Evolutionary conservation across 2,329 filamentous ascomycete genomes (phyloP).

Genomic region (Aspergillus sp.): DNA sequence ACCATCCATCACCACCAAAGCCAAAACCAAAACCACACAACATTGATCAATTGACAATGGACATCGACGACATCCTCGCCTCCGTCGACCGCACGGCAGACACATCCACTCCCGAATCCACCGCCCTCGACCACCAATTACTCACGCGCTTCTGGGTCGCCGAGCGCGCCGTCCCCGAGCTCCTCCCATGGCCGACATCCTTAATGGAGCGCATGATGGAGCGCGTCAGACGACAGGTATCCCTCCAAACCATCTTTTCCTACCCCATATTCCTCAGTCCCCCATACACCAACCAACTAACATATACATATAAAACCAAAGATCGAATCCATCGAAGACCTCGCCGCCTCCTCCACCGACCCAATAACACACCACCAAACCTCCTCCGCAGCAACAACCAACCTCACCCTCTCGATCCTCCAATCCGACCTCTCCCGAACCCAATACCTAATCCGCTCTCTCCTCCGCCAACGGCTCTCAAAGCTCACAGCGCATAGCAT

Average conservation of each 20-base stretch:
- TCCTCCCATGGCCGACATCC: conserved; percentile 75
- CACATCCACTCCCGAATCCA: conserved; percentile 39
- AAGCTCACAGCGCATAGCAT: conserved; percentile 65
- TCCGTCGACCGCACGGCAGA: conserved; percentile 65
- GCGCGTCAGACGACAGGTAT: conserved; percentile 64
- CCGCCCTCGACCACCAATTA: conserved; percentile 72
- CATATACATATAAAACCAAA: too few species aligned
- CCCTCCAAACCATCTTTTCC: too few species aligned
- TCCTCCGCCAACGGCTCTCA: conserved; percentile 79
- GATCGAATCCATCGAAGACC: conserved; percentile 69
- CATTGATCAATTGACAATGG: conserved; percentile 47
- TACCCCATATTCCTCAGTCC: too few species aligned
- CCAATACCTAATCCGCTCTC: conserved; percentile 84
- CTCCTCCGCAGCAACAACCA: conserved; percentile 50
- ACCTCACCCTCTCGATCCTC: conserved; percentile 89
- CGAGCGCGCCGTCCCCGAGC: conserved; percentile 83
- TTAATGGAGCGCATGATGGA: conserved; percentile 82
- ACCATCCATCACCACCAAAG: neutral
- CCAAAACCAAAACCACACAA: neutral
- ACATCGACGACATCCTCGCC: conserved; percentile 78
- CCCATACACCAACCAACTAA: too few species aligned
- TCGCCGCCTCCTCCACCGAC: conserved; percentile 48
- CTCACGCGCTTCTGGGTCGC: conserved; percentile 92
- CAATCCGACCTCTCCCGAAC: conserved; percentile 95
- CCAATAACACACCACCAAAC: conserved; percentile 24